Base-by-base conservation (phyloP, 78 protist genomes). In the Pigoraptor vietnamica region DNA sequence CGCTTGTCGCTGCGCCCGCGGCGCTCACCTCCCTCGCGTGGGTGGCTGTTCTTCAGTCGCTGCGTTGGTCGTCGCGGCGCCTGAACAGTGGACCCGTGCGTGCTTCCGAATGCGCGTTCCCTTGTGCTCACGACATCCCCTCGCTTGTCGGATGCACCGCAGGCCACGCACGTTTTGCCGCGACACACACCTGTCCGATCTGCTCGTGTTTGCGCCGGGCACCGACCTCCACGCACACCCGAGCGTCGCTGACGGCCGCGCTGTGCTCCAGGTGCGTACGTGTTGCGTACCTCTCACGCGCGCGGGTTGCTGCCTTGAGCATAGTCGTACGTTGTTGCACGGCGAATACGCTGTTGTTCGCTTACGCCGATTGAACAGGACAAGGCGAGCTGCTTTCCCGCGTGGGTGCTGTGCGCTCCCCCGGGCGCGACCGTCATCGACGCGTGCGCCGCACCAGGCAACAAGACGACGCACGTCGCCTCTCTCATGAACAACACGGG, bases 381-480 rank as follows among this genome's bases (percentile, higher is more conserved):
- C 39, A 95, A 94, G 90, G 93, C 95, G 21, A 89, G 93, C n/a
- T 95, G 97, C 91, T 35, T 95, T 32, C 96, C 97, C 2, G 97
- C 94, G 10, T 32, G 90, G 0, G 95, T 90, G 14, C 94, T 95
- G 24, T 84, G 40, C 25, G 95, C 96, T 0, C 92, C 94, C n/a
- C 82, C 89, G 24, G 81, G 91, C 55, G 36, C 56, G 0, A 9
- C n/a, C n/a, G 83, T 84, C 23, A 56, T 94, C 25, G 97, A 95
- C 40, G 95, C 91, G 0, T 94, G 96, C 88, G 93, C 97, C 10
- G 97, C 97, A 1, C 97, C 97, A 25, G 97, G 96, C 33, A 89
- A 92, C 90, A 94, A 94, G 82, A 94, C 96, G 1, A 35, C 79
- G n/a, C 92, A 89, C 48, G 23, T 89, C 6, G 93, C 81, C 0